Percentiles rank a stretch among this genome's conserved stretches.
Evolutionary conservation across 2,329 filamentous ascomycete species (phyloP).

Genomic region (Neofusicoccum laricinum): DNA sequence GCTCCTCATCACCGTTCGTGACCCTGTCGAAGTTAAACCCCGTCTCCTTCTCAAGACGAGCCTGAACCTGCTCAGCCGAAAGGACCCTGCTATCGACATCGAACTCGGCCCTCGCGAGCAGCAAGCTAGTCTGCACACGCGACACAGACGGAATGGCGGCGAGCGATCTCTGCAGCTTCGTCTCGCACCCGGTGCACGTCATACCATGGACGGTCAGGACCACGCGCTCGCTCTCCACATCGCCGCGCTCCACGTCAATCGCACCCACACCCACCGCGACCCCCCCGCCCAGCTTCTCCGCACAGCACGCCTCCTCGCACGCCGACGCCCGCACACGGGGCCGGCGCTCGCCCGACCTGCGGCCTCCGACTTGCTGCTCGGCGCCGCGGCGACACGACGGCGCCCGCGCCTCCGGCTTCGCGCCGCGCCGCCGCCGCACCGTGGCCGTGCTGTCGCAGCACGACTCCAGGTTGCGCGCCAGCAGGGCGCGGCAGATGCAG

Average conservation of each 20-base stretch:
- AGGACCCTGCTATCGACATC: conserved; percentile 47
- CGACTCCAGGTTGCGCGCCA: conserved; percentile 4
- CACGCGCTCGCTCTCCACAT: conserved; percentile 49
- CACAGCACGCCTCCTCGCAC: not conserved
- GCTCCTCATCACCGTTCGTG: conserved; percentile 34
- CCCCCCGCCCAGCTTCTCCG: not conserved
- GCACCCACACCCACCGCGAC: not conserved
- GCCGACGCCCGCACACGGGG: not conserved
- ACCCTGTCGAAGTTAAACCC: conserved; percentile 60
- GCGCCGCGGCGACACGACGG: not conserved
- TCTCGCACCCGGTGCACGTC: conserved; percentile 72
- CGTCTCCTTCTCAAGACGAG: conserved; percentile 54
- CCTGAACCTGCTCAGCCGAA: conserved; percentile 43
- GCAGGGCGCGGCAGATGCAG: conserved; percentile 11
- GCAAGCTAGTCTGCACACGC: conserved; percentile 61
- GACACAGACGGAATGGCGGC: conserved; percentile 47
- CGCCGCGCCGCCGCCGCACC: not conserved
- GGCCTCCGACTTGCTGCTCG: not conserved
- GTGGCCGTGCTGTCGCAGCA: conserved; percentile 7
- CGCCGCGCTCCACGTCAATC: conserved; percentile 26
- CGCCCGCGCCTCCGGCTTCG: not conserved
- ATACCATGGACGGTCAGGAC: conserved; percentile 63
- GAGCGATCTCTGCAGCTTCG: conserved; percentile 57
- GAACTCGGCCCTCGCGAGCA: conserved; percentile 65
- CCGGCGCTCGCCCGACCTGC: not conserved